Evolutionary conservation across 2,329 filamentous ascomycete genomes (phyloP).

Genomic region (Fusarium bulbicola): DNA sequence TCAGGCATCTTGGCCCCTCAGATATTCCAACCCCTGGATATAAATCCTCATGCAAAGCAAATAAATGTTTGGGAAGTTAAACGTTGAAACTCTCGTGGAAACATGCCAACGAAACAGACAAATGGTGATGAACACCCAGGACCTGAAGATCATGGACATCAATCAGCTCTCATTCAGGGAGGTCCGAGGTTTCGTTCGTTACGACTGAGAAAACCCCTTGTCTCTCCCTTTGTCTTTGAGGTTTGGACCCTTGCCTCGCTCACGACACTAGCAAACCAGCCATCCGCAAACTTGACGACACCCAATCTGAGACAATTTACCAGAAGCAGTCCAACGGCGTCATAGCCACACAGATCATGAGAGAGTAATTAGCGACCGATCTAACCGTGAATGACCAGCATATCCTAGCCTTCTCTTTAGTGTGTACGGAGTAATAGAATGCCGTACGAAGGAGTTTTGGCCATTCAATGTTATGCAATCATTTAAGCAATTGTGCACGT

Average conservation of each 20-base stretch:
- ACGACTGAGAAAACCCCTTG: constrained; percentile 9
- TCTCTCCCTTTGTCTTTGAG: constrained; percentile 19
- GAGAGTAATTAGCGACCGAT: constrained; percentile 8
- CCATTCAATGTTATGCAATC: constrained; percentile 25
- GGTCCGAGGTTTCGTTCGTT: constrained; percentile 7
- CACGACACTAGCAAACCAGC: constrained; percentile 26
- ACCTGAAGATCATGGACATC: constrained; percentile 27
- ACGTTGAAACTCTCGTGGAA: constrained; percentile 32
- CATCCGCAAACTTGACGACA: constrained; percentile 17
- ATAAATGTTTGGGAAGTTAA: constrained; percentile 15
- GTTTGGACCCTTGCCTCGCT: constrained; percentile 26
- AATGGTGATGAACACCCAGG: constrained; percentile 20
- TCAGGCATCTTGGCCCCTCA: constrained; percentile 37
- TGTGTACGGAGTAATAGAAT: constrained; percentile 14
- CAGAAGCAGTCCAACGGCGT: constrained; percentile 29
- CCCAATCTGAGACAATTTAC: constrained; percentile 30
- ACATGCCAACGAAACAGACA: constrained; percentile 27
- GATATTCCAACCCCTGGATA: constrained; percentile 23
- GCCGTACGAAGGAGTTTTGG: constrained; percentile 20
- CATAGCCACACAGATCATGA: constrained; percentile 3
- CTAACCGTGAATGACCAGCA: constrained; percentile 7
- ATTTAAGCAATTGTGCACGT: constrained; percentile 4
- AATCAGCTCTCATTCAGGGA: background rate
- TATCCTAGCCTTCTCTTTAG: constrained; percentile 8
- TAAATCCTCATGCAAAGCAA: constrained; percentile 14